Evolutionary conservation across 306 rosid genomes (phyloP).

Genomic region (Notholithocarpus densiflorus): DNA sequence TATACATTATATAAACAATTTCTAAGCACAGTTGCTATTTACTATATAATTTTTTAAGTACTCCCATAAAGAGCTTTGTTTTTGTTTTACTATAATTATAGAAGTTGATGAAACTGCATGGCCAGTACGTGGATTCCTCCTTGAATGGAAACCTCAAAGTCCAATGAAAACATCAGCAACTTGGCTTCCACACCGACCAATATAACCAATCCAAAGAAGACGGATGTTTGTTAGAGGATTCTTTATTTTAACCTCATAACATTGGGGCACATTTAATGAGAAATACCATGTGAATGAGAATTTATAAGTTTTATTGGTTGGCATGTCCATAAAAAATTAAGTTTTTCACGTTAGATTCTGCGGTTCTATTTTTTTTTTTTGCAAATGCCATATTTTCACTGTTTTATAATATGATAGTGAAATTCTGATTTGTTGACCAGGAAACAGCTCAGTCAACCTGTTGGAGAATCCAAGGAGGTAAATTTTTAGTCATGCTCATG

Average conservation of each 20-base stretch:
- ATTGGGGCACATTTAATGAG: slow-evolving; percentile 45
- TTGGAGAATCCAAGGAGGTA: slow-evolving; percentile 22
- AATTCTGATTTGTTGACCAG: slow-evolving; percentile 34
- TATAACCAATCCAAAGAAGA: slow-evolving; percentile 71
- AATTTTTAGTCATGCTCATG: slow-evolving; percentile 10
- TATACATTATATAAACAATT: too few relatives aligned
- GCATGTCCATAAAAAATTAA: slow-evolving; percentile 33
- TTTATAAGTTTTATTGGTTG: slow-evolving; percentile 45
- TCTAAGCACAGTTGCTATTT: not conserved
- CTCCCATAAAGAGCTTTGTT: not conserved
- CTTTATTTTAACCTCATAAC: slow-evolving; percentile 29
- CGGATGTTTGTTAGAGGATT: slow-evolving; percentile 60
- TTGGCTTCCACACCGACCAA: slow-evolving; percentile 76
- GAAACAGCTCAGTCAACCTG: slow-evolving; percentile 25
- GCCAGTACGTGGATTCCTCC: slow-evolving; percentile 44
- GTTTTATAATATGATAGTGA: slow-evolving; percentile 18
- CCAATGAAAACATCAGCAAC: slow-evolving; percentile 26
- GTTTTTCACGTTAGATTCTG: slow-evolving; percentile 32
- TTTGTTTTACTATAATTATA: slow-evolving; percentile 2
- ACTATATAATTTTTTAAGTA: not conserved
- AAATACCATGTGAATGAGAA: slow-evolving; percentile 56
- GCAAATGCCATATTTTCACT: slow-evolving; percentile 20
- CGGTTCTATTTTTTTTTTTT: not conserved
- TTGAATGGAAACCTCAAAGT: slow-evolving; percentile 19
- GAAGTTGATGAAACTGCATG: slow-evolving; percentile 63